Base-by-base conservation (phyloP, 768 basidiomycete genomes). In the Auricularia cornea region DNA sequence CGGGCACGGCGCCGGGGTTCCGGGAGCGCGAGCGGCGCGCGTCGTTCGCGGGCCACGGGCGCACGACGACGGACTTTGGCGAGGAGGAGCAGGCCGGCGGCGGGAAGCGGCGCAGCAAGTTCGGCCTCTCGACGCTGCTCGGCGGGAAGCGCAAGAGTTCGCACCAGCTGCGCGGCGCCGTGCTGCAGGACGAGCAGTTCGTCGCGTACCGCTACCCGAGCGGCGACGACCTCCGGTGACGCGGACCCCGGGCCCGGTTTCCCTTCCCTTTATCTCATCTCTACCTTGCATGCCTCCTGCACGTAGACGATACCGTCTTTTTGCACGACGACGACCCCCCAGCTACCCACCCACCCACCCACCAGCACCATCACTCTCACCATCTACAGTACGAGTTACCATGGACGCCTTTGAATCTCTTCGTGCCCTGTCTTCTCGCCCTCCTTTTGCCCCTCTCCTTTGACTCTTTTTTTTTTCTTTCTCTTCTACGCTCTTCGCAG, bases 161-260 rank as follows among this genome's bases (percentile, higher is more conserved):
- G 33, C 81, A 83, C 59, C 78, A 79, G 63, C 82, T 84, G 65
- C 82, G 84, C n/a, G 71, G 71, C 6, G 76, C 74, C 26, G 89
- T 94, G n/a, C 81, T 87, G n/a, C 92, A 90, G 73, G 90, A 92
- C 71, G 74, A 83, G 3, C 89, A 92, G 20, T 93, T 94, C 70
- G 85, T 93, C 64, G 89, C 91, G 3, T 92, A 93, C 72, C 84
- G 91, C 44, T 94, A 94, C 73, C 92, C 92, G 6, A 92, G 90
- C 16, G 83, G 80, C 66, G 86, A 89, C 67, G 86, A 89, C 68
- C 28, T 31, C 12, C 54, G 18, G 16, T 57, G 28, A 4, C 54
- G 54, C 26, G 10, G 23, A 26, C 12, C 23, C 12, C 54, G 26
- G 11, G 26, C 10, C 23, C 28, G 28, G 12, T 28, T 20, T 30